Base-by-base conservation (phyloP, 345 rosid genomes). In the Populus nigra region DNA sequence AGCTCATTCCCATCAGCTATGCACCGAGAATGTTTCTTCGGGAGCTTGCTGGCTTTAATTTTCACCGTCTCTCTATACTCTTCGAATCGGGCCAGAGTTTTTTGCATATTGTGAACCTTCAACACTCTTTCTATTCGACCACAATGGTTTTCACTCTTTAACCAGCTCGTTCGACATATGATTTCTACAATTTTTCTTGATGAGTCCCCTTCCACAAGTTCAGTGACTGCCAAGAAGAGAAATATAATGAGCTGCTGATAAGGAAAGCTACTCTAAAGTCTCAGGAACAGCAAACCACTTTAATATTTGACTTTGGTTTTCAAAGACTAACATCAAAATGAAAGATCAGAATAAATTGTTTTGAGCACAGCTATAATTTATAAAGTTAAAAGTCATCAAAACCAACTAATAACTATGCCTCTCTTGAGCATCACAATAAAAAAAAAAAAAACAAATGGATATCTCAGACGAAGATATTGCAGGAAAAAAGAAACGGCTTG, bases 161-260 rank as follows among this genome's bases (percentile, higher is more conserved):
- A 84, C 99, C 96, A 93, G 79, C 97, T 93, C 45, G 98, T 89
- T 72, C 93, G 81, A 79, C 99, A 96, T 66, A 96, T 96, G 73
- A 96, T 96, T 80, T 96, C 99, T 33, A 96, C 99, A n/a, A 96
- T 96, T 78, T 96, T 93, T 78, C 99, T 91, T 1, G 99, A 96
- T 18, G 99, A 96, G 75, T 93, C 99, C 0, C 99, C 99, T 85
- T 96, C 99, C 71, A 90, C 89, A 1, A 96, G 96, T 79, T 96
- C 99, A n/a, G 99, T 91, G 53, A 96, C 99, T 93, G 92, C 45
- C 71, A 62, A 49, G 50, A 7, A 43, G 61, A 73, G 43, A 73
- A 72, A 77, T 41, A n/a, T 18, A 43, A 36, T 83, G 45, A 80
- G 80, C 43, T 23, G 16, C 68, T 67, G 68, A 69, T 74, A 18